These are phyloP conservation scores for Fraxinus americana DNA, from an alignment of 257 asterid genomes.

Conservation along the genomic window DNA sequence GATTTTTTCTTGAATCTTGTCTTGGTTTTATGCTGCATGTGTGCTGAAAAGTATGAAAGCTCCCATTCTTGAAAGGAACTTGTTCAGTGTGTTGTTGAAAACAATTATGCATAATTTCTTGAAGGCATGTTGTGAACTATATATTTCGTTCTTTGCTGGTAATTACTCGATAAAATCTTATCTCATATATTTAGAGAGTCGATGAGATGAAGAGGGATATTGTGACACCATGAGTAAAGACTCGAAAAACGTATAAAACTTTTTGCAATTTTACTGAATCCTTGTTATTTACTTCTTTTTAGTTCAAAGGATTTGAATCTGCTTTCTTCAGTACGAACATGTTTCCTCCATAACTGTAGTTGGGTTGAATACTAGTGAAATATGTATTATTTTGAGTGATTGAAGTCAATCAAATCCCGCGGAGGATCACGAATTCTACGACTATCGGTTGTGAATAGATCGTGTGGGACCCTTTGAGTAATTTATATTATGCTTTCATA, in stretches of 20 bases:
- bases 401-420: constrained; percentile 4
- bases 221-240: too few relatives aligned
- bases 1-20: not conserved
- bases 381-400: not conserved
- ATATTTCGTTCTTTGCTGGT: not conserved
- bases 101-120: not conserved
- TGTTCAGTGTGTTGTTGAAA: not conserved
- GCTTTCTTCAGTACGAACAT: not conserved
- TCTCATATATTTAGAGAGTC: not conserved
- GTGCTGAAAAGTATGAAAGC: not conserved
- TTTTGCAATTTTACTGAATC: not conserved
- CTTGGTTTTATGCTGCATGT: not conserved
- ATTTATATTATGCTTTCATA: not conserved
- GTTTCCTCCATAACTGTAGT: not conserved
- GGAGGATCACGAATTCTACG: not conserved
- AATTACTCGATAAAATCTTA: not conserved
- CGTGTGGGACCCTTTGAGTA: not conserved
- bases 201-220: too few relatives aligned
- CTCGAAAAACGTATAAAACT: not conserved
- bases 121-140: not conserved
- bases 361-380: not conserved
- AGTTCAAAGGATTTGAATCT: not conserved
- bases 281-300: not conserved
- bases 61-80: not conserved
- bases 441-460: not conserved